Evolutionary conservation across 2,329 filamentous ascomycete species (phyloP).

Genomic region (Calycina marina): DNA sequence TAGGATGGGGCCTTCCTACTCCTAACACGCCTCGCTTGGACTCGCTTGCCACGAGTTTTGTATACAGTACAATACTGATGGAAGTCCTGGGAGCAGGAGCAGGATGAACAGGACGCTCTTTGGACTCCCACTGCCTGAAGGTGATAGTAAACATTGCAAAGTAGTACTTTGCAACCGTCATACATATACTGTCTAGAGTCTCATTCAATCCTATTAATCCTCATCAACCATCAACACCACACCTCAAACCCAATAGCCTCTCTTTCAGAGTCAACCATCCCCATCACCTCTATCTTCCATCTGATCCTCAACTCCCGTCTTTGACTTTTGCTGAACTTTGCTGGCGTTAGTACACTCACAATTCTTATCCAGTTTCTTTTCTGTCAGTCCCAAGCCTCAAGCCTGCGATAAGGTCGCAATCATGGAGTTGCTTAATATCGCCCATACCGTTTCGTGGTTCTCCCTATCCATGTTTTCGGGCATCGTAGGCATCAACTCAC

Average conservation of each 20-base stretch:
- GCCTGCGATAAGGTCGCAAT: background rate
- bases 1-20: conserved; percentile 1
- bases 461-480: conserved; percentile 1
- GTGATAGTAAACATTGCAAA: background rate
- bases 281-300: background rate
- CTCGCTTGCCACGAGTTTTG: background rate
- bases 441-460: background rate
- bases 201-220: conserved; percentile 1
- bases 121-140: background rate
- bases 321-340: background rate
- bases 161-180: background rate
- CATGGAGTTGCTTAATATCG: background rate
- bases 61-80: background rate
- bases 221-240: too few relatives aligned
- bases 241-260: too few relatives aligned
- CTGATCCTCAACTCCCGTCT: conserved; percentile 1
- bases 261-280: too few relatives aligned
- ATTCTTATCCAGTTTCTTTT: background rate
- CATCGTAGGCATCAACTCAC: conserved; percentile 1
- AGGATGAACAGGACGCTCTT: conserved; percentile 2
- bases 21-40: background rate
- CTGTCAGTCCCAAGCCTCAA: background rate
- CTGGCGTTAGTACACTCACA: background rate
- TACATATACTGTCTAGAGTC: conserved; percentile 1
- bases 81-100: background rate